Evolutionary conservation across 2,329 filamentous ascomycete species (phyloP).

Genomic region (Paecilomyces sp.): DNA sequence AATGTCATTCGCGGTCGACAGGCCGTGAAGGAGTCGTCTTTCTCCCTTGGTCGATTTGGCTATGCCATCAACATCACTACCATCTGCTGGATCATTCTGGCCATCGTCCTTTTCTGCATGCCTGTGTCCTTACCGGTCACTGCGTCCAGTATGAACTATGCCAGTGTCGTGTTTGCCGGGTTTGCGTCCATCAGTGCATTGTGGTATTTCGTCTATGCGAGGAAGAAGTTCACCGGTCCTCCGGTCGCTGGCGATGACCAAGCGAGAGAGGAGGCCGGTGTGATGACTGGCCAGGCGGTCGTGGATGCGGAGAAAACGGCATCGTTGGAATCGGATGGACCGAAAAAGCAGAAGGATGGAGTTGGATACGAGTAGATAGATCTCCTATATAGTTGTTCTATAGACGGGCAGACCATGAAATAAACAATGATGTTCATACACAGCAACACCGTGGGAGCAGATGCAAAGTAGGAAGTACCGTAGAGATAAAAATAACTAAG

Average conservation of each 20-base stretch:
- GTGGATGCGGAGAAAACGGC: conserved; percentile 25
- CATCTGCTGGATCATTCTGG: conserved; percentile 63
- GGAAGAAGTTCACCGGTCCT: conserved; percentile 59
- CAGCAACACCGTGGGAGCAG: not conserved
- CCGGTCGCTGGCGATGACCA: conserved; percentile 24
- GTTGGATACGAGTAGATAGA: not conserved
- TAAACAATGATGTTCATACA: not conserved
- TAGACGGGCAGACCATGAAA: not conserved
- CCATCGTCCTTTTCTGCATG: conserved; percentile 71
- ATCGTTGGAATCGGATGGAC: not conserved
- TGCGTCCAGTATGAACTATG: conserved; percentile 58
- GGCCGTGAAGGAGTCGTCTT: conserved; percentile 58
- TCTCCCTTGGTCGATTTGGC: conserved; percentile 63
- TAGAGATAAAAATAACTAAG: too few relatives aligned
- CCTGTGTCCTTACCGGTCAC: conserved; percentile 55
- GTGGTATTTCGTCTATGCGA: conserved; percentile 58
- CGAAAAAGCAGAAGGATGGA: conserved; percentile 8
- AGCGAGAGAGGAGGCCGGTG: conserved; percentile 15
- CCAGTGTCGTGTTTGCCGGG: conserved; percentile 57
- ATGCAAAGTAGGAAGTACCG: too few relatives aligned
- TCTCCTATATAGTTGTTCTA: not conserved
- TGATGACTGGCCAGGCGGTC: conserved; percentile 24
- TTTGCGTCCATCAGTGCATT: conserved; percentile 53
- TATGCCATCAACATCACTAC: conserved; percentile 61
- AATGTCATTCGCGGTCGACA: conserved; percentile 60